Evolutionary conservation across 176 grass and related monocot species (phyloP), one percentile per base, ranked within the genome.

Genomic region (Themeda triandra): DNA sequence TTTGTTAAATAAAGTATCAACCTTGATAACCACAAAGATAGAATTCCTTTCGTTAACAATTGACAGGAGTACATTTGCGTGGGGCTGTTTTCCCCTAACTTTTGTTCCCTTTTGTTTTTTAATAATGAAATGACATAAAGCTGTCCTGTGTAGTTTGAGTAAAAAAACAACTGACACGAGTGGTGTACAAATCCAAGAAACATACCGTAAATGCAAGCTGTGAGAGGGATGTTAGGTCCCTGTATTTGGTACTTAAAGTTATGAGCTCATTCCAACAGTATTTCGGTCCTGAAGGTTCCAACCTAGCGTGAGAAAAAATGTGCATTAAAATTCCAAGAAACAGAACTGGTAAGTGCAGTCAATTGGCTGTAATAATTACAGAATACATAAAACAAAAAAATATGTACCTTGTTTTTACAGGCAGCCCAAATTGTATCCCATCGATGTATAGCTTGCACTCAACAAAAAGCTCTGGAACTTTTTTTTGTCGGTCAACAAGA

Each of bases 191-290:
- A 37, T 30, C 78, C 12, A 63, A 42, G 69, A 71, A 56, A 46
- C 66, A 18, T 92, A 98, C 96, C 28, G 93, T 94, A 76, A 99
- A 96, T 17, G 87, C 93, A 66, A 98, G 91, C 75, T 98, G 96
- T 4, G 96, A 82, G 8, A 88, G 89, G 44, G 96, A 96, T 68
- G 96, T 98, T 24, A 98, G 80, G 84, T 98, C 96, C 69, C 93
- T 90, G 86, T 98, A 98, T 81, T 98, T 98, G 28, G 89, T 89
- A 73, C 73, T 94, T 28, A 98, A 81, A 54, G 93, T 92, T 71
- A 98, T 90, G 56, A 86, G 84, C 37, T 98, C 91, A 27, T 98
- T 98, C 96, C 96, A 98, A 72, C 81, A 90, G 80, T 91, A 95
- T 4, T 81, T 88, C 10, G 76, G 74, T 17, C 96, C 96, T 19